phyloP scores from a whole-genome alignment of 202 grass and related monocot genomes.

The Setaria viridis region DNA sequence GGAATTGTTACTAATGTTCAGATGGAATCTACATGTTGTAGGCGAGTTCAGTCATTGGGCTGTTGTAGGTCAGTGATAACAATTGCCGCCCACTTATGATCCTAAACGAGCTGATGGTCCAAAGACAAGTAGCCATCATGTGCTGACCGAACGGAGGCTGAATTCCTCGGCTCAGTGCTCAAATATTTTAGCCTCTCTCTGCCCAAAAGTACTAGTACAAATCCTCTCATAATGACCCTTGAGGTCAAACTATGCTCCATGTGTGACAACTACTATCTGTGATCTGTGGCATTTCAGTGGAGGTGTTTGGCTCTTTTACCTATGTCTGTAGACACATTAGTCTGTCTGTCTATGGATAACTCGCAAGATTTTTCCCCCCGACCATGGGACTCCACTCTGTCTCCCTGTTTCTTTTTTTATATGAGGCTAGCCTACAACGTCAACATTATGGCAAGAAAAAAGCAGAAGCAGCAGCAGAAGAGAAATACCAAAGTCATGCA shows the following conservation, averaged over 20 bases:
- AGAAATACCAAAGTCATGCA: conserved; percentile 15
- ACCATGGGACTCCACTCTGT: conserved; percentile 9
- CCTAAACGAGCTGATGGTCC: conserved; percentile 33
- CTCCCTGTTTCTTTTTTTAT: not conserved
- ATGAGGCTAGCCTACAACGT: not conserved
- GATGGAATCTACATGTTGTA: not conserved
- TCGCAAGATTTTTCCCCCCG: not conserved
- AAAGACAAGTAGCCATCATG: conserved; percentile 30
- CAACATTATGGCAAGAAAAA: not conserved
- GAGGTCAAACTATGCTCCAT: conserved; percentile 50
- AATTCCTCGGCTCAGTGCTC: conserved; percentile 48
- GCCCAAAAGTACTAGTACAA: conserved; percentile 10
- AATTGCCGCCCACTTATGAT: conserved; percentile 31
- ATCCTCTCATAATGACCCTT: conserved; percentile 9
- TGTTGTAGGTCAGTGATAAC: conserved; percentile 33
- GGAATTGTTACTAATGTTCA: not conserved
- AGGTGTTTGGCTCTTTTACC: conserved; percentile 30
- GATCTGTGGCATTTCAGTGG: conserved; percentile 39
- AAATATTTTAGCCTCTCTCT: conserved; percentile 26
- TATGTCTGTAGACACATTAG: conserved; percentile 21
- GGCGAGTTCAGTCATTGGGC: not conserved
- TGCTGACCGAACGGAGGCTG: conserved; percentile 32
- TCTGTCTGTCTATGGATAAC: conserved; percentile 34
- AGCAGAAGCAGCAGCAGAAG: not conserved
- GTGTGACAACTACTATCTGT: not conserved